Conservation (phyloP, 2,329 filamentous ascomycete genomes). For the Colletotrichum sp. region DNA sequence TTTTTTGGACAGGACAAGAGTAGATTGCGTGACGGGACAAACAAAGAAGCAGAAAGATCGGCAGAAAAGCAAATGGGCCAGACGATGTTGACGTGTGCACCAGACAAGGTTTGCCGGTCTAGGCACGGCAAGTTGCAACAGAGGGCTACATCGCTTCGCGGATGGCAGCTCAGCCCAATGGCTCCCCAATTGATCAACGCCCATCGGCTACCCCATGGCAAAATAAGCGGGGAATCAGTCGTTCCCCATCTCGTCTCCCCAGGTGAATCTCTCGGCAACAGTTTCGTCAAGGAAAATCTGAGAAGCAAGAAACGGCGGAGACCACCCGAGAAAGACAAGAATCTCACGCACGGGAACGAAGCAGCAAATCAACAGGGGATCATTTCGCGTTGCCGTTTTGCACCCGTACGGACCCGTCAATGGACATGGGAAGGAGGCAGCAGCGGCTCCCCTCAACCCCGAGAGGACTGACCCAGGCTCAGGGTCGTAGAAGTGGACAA, state of each 20-base stretch:
- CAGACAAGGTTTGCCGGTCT: constrained; percentile 1
- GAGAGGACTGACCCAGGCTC: background rate
- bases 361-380: background rate
- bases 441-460: background rate
- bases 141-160: constrained; percentile 19
- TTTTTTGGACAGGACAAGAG: background rate
- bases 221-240: background rate
- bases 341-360: background rate
- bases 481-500: background rate
- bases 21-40: background rate
- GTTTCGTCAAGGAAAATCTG: background rate
- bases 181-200: background rate
- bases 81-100: background rate
- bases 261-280: background rate
- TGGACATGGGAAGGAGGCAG: background rate
- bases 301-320: background rate
- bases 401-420: background rate
- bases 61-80: background rate
- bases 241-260: background rate
- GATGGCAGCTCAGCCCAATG: constrained; percentile 18
- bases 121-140: constrained; percentile 3
- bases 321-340: background rate
- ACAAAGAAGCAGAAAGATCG: background rate
- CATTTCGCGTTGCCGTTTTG: background rate
- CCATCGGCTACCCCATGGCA: background rate